Base-by-base conservation (phyloP, 306 rosid species). In the Dryas drummondii region DNA sequence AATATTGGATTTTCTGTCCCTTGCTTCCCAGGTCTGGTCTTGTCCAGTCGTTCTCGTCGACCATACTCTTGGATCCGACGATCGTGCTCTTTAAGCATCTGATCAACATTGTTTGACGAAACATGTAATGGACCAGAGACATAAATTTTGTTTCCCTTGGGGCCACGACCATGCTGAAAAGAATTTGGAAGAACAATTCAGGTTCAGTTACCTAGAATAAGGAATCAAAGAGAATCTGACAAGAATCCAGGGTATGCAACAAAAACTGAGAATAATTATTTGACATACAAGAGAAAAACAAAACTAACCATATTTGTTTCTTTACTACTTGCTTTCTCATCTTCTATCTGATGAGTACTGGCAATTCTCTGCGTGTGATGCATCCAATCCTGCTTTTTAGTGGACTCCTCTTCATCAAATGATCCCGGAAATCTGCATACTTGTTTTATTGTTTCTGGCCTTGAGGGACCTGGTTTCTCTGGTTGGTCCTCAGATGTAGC, bases 61-160 rank as follows among this genome's bases (percentile, higher is more conserved):
- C 94, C 93, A 76, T 66, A 78, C 74, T 91, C 96, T 77, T 86
- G 98, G 77, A 91, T 83, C 88, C 82, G 87, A 15, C 81, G 85
- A 47, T 94, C 94, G 26, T 84, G 96, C 61, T 88, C 94, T 83
- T 90, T 87, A 65, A 94, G 90, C 85, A 91, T 87, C 75, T 88
- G 86, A 76, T 91, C 97, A 19, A 88, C 70, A 71, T 84, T 90
- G 86, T 83, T 88, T 51, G 98, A 91, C 15, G 98, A 81, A 66
- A 76, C 78, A 65, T 87, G 74, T 44, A 94, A 79, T 2, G 98
- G 94, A 58, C 97, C 98, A 40, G 97, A 90, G 60, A 91, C 82
- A 61, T 86, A 86, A 37, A 94, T 88, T 74, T 90, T 90, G 84
- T 83, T 88, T 40, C 78, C 88, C 76, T 62, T 80, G 17, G 85